Base-by-base conservation (phyloP, 306 rosid species). In the Trifolium dubium region DNA sequence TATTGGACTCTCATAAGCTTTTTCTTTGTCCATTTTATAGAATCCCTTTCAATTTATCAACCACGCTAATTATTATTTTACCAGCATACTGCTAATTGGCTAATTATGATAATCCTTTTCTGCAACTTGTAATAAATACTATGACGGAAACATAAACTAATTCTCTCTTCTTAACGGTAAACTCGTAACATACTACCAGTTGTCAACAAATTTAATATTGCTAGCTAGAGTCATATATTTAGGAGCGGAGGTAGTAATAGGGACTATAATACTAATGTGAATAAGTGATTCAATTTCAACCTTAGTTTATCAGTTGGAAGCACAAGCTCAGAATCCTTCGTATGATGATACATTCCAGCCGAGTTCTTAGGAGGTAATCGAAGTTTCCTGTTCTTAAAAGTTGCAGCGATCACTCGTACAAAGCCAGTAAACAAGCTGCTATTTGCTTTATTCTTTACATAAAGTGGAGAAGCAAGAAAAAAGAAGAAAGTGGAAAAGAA, bases 261-360 rank as follows among this genome's bases (percentile, higher is more conserved):
- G 43, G 28, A 61, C 15, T 8, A 5, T 61, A n/a, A 62, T n/a
- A 32, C 31, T 19, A 60, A 60, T 6, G 43, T 65, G 35, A 64
- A 18, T 64, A 19, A 5, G 50, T 18, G 31, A 40, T 18, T 41
- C 11, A 6, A 12, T 3, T 62, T 23, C 35, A 41, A 65, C 71
- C 71, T 65, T 65, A 65, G 35, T 43, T 65, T 65, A 65, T 65
- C 71, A 43, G 71, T 65, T 65, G 71, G 71, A 65, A 41, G 13
- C 13, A 28, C 10, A 23, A 19, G 35, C 23, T 65, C 71, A 43
- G 71, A 65, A 13, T 41, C 37, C 37, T 65, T 65, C 54, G 6
- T 10, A 11, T 8, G 71, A 65, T 65, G 71, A 43, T 41, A 65
- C 71, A 65, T 40, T 41, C 12, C 13, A 19, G 15, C 71, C 5